Percentiles rank a stretch among this genome's conserved stretches.
Evolutionary conservation across 164 flowering plant species (phyloP).

Genomic region (Berberis thunbergii): DNA sequence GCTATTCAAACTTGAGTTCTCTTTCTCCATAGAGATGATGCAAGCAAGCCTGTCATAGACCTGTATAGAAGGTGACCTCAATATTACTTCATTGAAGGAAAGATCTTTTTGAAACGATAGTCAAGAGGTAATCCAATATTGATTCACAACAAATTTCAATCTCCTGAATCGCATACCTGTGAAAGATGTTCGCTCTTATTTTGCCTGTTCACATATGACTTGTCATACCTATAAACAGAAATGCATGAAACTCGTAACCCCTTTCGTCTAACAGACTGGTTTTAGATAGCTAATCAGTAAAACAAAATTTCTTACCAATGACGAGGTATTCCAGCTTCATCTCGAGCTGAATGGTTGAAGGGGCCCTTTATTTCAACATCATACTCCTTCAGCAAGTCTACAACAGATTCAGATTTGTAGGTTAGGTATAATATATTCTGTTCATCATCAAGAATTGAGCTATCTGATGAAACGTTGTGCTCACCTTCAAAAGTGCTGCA

Average conservation of each 20-base stretch:
- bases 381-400: slow-evolving; percentile 69
- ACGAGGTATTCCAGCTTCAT: slow-evolving; percentile 91
- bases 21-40: slow-evolving; percentile 70
- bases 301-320: slow-evolving; percentile 45
- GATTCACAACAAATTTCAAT: not conserved
- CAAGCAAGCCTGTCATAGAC: slow-evolving; percentile 70
- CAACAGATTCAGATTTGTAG: not conserved
- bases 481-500: slow-evolving; percentile 72
- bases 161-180: slow-evolving; percentile 32
- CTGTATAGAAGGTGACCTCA: slow-evolving; percentile 23
- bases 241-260: not conserved
- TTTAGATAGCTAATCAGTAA: not conserved
- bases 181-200: slow-evolving; percentile 40
- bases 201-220: slow-evolving; percentile 21
- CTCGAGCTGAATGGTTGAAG: slow-evolving; percentile 83
- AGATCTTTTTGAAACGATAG: not conserved
- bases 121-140: not conserved
- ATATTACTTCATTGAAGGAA: not conserved
- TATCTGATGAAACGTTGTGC: not conserved
- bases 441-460: not conserved
- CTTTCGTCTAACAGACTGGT: not conserved
- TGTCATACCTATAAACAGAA: slow-evolving; percentile 53
- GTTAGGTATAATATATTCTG: not conserved
- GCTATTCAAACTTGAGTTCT: slow-evolving; percentile 43
- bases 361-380: slow-evolving; percentile 89